phyloP scores from a whole-genome alignment of 2,329 filamentous ascomycete species.

The Dichotomopilus funicola region DNA sequence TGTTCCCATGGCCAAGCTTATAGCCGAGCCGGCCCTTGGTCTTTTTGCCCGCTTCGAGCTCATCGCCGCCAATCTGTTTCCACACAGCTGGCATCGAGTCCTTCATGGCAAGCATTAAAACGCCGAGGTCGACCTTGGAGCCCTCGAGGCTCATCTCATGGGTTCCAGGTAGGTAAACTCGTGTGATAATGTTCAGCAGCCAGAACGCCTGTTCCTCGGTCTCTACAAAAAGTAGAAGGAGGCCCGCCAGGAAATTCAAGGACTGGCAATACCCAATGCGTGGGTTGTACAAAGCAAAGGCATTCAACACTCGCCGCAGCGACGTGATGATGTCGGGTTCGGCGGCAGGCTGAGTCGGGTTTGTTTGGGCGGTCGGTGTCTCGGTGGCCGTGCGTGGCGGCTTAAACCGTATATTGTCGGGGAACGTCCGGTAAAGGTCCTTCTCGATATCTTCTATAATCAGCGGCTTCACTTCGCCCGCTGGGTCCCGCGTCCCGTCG shows the following conservation, averaged over 20 bases:
- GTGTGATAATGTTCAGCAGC: constrained; percentile 87
- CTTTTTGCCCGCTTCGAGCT: constrained; percentile 52
- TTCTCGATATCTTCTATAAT: constrained; percentile 89
- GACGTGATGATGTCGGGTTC: constrained; percentile 77
- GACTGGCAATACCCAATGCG: constrained; percentile 93
- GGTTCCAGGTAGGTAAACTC: constrained; percentile 80
- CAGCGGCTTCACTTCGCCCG: constrained; percentile 53
- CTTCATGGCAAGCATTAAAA: constrained; percentile 80
- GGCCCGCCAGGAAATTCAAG: constrained; percentile 86
- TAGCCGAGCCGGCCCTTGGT: constrained; percentile 23
- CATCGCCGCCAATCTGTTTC: constrained; percentile 72
- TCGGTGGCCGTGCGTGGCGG: constrained; percentile 25
- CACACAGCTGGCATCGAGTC: constrained; percentile 79
- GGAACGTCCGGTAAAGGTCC: constrained; percentile 88
- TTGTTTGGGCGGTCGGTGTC: neutral
- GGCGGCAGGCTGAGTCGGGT: constrained; percentile 31
- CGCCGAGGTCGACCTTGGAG: constrained; percentile 88
- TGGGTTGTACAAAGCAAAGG: constrained; percentile 86
- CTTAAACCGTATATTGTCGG: constrained; percentile 88
- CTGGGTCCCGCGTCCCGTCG: constrained; percentile 8
- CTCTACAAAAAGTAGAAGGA: constrained; percentile 80
- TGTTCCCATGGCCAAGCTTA: constrained; percentile 31
- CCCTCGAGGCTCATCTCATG: constrained; percentile 87
- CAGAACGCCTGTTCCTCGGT: constrained; percentile 89
- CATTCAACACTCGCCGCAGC: constrained; percentile 77